A percentile compares a stretch with the other conserved stretches of the same genome.
These are phyloP conservation scores for Xerocomus amazonicus DNA, from an alignment of 1,284 basidiomycete species.

Conservation along the genomic window DNA sequence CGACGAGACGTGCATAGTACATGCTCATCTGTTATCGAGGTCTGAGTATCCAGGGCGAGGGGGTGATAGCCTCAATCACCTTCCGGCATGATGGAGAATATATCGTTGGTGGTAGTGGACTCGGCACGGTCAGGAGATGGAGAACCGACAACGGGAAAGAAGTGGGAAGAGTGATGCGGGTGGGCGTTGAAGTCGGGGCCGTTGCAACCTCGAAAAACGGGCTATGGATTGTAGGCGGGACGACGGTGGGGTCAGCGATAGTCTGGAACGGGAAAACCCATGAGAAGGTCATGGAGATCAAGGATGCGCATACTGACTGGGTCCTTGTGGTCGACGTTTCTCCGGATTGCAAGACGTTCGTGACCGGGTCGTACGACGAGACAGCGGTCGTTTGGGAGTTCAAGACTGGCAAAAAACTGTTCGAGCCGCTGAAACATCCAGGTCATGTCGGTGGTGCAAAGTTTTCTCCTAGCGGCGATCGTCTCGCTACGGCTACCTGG, in stretches of 20 bases:
- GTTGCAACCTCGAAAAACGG: not conserved
- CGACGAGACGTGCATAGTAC: not conserved
- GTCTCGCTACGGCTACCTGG: slow-evolving; percentile 4
- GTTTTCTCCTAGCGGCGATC: slow-evolving; percentile 6
- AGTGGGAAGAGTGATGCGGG: slow-evolving; percentile 1
- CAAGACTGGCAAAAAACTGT: not conserved
- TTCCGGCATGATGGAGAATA: slow-evolving; percentile 3
- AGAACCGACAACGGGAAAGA: slow-evolving; percentile 1
- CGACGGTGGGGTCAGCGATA: slow-evolving; percentile 4
- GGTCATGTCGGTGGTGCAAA: slow-evolving; percentile 1
- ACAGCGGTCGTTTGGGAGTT: slow-evolving; percentile 3
- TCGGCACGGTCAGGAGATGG: slow-evolving; percentile 5
- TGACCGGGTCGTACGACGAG: slow-evolving; percentile 6
- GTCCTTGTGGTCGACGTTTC: slow-evolving; percentile 7
- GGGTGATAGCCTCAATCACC: slow-evolving; percentile 2
- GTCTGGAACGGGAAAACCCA: slow-evolving; percentile 2
- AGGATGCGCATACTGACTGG: slow-evolving; percentile 3
- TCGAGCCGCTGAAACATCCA: slow-evolving; percentile 3
- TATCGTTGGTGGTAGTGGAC: slow-evolving; percentile 3
- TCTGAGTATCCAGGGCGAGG: slow-evolving; percentile 4
- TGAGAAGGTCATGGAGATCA: slow-evolving; percentile 2
- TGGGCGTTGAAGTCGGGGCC: slow-evolving; percentile 3
- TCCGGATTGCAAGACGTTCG: slow-evolving; percentile 7
- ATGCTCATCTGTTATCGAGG: not conserved
- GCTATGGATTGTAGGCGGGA: slow-evolving; percentile 1